Conservation (phyloP, 2,329 filamentous ascomycete genomes). For the Colletotrichum somersetense region DNA sequence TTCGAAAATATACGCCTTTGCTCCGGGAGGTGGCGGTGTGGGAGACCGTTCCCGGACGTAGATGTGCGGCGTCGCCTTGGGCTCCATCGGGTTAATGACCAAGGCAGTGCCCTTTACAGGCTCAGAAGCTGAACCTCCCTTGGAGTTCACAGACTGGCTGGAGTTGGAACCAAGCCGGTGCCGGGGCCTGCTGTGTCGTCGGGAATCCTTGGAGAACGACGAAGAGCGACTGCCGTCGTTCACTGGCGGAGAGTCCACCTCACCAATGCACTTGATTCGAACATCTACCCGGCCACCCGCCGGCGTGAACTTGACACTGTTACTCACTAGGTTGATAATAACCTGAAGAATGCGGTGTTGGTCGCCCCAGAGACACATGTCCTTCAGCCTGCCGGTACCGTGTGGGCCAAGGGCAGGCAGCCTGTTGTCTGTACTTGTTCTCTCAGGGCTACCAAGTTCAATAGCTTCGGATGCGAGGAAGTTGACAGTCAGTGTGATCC, state of each 20-base stretch:
- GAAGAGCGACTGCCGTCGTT: slow-evolving; percentile 63
- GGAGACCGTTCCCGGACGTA: slow-evolving; percentile 67
- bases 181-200: slow-evolving; percentile 56
- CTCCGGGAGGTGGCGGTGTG: slow-evolving; percentile 70
- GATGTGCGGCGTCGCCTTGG: slow-evolving; percentile 62
- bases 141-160: slow-evolving; percentile 64
- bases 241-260: slow-evolving; percentile 58
- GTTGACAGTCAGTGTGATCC: slow-evolving; percentile 78
- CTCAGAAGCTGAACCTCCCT: slow-evolving; percentile 47
- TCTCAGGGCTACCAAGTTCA: slow-evolving; percentile 45
- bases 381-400: slow-evolving; percentile 78
- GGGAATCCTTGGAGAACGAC: slow-evolving; percentile 63
- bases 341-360: slow-evolving; percentile 91
- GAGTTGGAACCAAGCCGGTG: slow-evolving; percentile 63
- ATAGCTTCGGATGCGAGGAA: slow-evolving; percentile 70
- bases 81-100: slow-evolving; percentile 73
- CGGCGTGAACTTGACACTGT: slow-evolving; percentile 92
- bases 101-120: slow-evolving; percentile 64
- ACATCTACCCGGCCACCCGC: slow-evolving; percentile 80
- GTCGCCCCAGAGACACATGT: slow-evolving; percentile 93
- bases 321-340: slow-evolving; percentile 93
- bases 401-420: slow-evolving; percentile 73
- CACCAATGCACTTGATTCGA: slow-evolving; percentile 79
- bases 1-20: slow-evolving; percentile 80
- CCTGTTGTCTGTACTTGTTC: slow-evolving; percentile 47